Evolutionary conservation across 441 rosid species (phyloP).

Genomic region (Jatropha multifida): DNA sequence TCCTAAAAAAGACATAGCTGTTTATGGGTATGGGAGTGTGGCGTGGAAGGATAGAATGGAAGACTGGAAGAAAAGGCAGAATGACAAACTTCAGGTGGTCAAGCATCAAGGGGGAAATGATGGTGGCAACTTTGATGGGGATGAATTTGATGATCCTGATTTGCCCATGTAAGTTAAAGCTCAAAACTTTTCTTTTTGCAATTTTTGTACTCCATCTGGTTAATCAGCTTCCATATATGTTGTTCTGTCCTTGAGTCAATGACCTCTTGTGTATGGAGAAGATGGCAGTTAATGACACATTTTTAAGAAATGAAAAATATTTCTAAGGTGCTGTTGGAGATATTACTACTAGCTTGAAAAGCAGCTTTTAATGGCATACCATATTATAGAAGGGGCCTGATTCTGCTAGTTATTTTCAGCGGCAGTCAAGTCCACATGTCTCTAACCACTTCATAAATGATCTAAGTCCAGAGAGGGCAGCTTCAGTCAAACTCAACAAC

Average conservation of each 20-base stretch:
- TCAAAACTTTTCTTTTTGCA: neutral
- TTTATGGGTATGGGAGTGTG: conserved; percentile 92
- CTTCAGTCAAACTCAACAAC: neutral
- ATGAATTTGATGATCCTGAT: conserved; percentile 66
- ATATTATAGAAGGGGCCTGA: neutral
- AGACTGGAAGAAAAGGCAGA: conserved; percentile 91
- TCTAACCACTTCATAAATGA: neutral
- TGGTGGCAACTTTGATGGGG: conserved; percentile 53
- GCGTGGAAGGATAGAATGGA: conserved; percentile 99
- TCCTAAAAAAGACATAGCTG: conserved; percentile 84
- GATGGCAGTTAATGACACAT: neutral
- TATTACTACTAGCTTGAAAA: neutral
- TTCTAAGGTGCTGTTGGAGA: neutral
- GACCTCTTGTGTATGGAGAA: neutral
- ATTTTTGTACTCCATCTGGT: neutral
- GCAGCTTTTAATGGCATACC: neutral
- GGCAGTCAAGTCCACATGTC: neutral
- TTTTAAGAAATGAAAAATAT: neutral
- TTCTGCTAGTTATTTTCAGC: neutral
- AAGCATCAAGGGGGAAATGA: conserved; percentile 62
- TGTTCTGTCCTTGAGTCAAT: neutral
- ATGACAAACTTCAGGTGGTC: conserved; percentile 80
- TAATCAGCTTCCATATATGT: neutral
- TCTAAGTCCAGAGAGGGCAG: neutral
- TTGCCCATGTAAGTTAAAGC: conserved; percentile 64